These are phyloP conservation scores for sweet orange (Citrus sinensis) DNA, from an alignment of 345 rosid species.

Conservation along the genomic window DVS_A1.0 CM039163.1:3147501-3148000, in stretches of 20 bases:
- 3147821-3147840: slow-evolving; percentile 37
- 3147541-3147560: slow-evolving; percentile 33
- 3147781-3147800: slow-evolving; percentile 55
- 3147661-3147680: slow-evolving; percentile 53
- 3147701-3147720: slow-evolving; percentile 49
- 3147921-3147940: slow-evolving; percentile 62
- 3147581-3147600: slow-evolving; percentile 58
- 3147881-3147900: slow-evolving; percentile 25
- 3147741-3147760: slow-evolving; percentile 33
- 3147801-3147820: slow-evolving; percentile 47
- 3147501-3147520: slow-evolving; percentile 11
- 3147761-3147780: slow-evolving; percentile 49
- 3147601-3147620: slow-evolving; percentile 70
- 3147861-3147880: slow-evolving; percentile 12
- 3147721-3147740: slow-evolving; percentile 39
- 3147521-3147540: slow-evolving; percentile 23
- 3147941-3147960: slow-evolving; percentile 70
- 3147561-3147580: slow-evolving; percentile 56
- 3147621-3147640: slow-evolving; percentile 66
- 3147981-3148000: slow-evolving; percentile 9
- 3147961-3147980: slow-evolving; percentile 42
- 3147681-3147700: slow-evolving; percentile 46
- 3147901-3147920: slow-evolving; percentile 34
- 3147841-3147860: slow-evolving; percentile 18
- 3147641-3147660: slow-evolving; percentile 38